Evolutionary conservation across 2,329 filamentous ascomycete species (phyloP), one percentile per base, ranked within the genome.

Genomic region (Davidsoniella neocaledoniae): DNA sequence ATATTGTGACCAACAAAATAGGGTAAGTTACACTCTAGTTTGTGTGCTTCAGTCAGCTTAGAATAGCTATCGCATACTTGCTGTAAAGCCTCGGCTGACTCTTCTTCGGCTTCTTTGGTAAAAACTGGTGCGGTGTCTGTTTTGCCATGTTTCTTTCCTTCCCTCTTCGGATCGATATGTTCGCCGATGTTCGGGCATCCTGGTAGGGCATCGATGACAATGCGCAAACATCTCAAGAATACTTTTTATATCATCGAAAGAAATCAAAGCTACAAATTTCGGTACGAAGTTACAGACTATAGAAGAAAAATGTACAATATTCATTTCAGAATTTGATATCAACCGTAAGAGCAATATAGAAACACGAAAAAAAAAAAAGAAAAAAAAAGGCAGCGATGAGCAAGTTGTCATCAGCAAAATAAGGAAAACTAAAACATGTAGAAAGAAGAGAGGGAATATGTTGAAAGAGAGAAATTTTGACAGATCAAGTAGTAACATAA

Each of bases 1-100:
- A 77, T 66, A 56, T 83, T 83, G 62, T 83, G 78, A 0, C 78
- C 77, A 2, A 83, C 68, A 0, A 83, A 56, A 0, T 37, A 37
- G 17, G 48, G 29, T 1, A 26, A 41, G 16, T 39, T 8, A 5
- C 10, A 3, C 16, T 23, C 16, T 17, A 5, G n/a, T 10, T 42
- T 42, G n/a, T 42, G 16, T 10, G n/a, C 25, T 25, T n/a, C 10
- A 25, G 42, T n/a, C 23, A 21, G 14, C 21, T 23, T 37, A 14
- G 33, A 39, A 38, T 40, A 25, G 14, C 21, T 5, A 21, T 47
- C 6, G 12, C 19, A 44, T 25, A 25, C 4, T 9, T 44, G 14
- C n/a, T n/a, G 42, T 44, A 29, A 44, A 33, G 42, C 12, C 16
- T 16, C 10, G 14, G 42, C 25, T 44, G 16, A n/a, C 8, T 44